Conservation (phyloP, 768 basidiomycete species). For the Lentinula detonsa region DNA sequence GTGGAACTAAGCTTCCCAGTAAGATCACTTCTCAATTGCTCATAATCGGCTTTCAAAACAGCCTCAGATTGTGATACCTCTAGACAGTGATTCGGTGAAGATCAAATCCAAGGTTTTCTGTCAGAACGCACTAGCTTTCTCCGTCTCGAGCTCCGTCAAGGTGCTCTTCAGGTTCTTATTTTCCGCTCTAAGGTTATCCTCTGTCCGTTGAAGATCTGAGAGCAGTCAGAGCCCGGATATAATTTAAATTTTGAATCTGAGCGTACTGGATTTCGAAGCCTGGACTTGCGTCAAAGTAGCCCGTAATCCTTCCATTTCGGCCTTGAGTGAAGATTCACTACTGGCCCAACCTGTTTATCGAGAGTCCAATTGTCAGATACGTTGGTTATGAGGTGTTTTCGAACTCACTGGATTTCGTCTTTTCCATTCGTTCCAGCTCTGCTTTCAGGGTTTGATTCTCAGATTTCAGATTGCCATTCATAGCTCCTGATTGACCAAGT, state of each 20-base stretch:
- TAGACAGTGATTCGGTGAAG: conserved; percentile 9
- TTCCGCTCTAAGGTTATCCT: conserved; percentile 13
- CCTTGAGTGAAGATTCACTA: conserved; percentile 12
- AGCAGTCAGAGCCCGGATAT: not conserved
- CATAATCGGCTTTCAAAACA: not conserved
- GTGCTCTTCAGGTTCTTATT: not conserved
- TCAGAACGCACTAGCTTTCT: conserved; percentile 1
- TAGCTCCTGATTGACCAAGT: not conserved
- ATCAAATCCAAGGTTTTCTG: not conserved
- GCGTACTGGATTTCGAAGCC: conserved; percentile 4
- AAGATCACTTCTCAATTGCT: not conserved
- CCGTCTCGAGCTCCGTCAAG: not conserved
- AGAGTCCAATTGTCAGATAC: not conserved
- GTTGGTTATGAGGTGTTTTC: not conserved
- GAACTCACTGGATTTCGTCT: conserved; percentile 23
- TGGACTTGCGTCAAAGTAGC: not conserved
- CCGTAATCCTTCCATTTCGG: conserved; percentile 9
- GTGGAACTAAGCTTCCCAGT: not conserved
- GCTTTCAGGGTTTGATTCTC: conserved; percentile 21
- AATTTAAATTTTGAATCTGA: not conserved
- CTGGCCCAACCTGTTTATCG: conserved; percentile 1
- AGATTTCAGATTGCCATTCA: conserved; percentile 5
- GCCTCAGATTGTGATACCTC: conserved; percentile 26
- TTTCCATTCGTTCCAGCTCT: conserved; percentile 24
- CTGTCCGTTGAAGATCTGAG: conserved; percentile 26